Conservation (phyloP, 257 asterid species). For the Lantana camara region DNA sequence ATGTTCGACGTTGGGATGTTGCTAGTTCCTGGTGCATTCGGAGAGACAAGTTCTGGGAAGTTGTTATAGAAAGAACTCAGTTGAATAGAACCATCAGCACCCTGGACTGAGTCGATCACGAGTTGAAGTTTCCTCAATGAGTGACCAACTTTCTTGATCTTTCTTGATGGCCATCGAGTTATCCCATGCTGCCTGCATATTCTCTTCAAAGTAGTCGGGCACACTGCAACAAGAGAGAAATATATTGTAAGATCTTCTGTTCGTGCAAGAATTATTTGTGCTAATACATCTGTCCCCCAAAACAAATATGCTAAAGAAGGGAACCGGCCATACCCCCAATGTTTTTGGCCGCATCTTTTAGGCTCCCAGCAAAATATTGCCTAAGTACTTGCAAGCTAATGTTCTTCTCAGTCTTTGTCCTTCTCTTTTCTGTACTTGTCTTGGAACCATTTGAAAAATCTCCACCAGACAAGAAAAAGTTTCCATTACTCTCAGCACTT, state of each 20-base stretch:
- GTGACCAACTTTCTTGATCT: slow-evolving; percentile 89
- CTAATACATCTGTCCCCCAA: no score
- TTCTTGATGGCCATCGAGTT: slow-evolving; percentile 83
- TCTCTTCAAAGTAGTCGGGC: slow-evolving; percentile 88
- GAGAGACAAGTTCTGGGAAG: slow-evolving; percentile 70
- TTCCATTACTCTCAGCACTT: slow-evolving; percentile 35
- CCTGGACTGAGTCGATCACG: slow-evolving; percentile 83
- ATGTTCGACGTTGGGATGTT: slow-evolving; percentile 24
- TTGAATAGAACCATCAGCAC: slow-evolving; percentile 73
- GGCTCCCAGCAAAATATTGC: slow-evolving; percentile 79
- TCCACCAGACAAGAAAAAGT: slow-evolving; percentile 40
- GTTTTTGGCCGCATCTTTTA: slow-evolving; percentile 80
- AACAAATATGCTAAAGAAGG: no score
- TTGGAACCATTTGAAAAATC: slow-evolving; percentile 39
- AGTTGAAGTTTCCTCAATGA: slow-evolving; percentile 80
- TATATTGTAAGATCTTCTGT: no score
- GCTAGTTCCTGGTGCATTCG: slow-evolving; percentile 44
- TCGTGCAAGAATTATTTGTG: no score
- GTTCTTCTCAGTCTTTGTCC: slow-evolving; percentile 64
- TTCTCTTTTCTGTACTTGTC: slow-evolving; percentile 48
- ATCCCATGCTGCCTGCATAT: slow-evolving; percentile 91
- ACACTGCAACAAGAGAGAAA: slow-evolving; percentile 54
- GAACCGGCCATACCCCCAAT: slow-evolving; percentile 82
- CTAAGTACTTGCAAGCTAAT: slow-evolving; percentile 73
- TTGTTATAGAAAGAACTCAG: slow-evolving; percentile 75